These are phyloP conservation scores for Malassezia brasiliensis DNA, from an alignment of 1,284 basidiomycete species.

Conservation along the genomic window DNA sequence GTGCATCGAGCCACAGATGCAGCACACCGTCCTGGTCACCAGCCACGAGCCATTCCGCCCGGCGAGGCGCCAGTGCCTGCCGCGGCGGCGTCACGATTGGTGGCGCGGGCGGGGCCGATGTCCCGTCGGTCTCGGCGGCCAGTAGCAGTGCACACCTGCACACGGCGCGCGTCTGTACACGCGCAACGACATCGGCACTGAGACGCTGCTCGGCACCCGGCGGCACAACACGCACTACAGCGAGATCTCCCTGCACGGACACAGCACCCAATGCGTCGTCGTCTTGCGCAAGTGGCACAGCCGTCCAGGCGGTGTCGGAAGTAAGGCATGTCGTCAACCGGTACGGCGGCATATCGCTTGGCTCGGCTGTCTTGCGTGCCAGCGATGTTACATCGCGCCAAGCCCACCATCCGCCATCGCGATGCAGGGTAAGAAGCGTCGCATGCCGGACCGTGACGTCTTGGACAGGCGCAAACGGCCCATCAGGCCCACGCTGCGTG, in stretches of 20 bases:
- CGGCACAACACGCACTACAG: neutral
- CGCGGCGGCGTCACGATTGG: neutral
- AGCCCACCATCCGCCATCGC: constrained; percentile 5
- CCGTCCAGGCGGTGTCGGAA: neutral
- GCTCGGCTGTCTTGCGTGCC: neutral
- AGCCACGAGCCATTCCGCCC: constrained; percentile 1
- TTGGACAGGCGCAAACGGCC: constrained; percentile 3
- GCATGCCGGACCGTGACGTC: neutral
- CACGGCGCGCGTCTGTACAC: neutral
- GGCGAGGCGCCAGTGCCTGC: neutral
- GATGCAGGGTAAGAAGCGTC: constrained; percentile 3
- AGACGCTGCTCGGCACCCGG: neutral
- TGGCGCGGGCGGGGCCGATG: neutral
- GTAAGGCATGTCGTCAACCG: neutral
- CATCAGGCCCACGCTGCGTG: neutral
- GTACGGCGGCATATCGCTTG: neutral
- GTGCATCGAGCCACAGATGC: constrained; percentile 1
- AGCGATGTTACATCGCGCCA: neutral
- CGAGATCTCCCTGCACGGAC: neutral
- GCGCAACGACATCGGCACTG: neutral
- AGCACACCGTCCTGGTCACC: constrained; percentile 9
- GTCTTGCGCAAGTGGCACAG: neutral
- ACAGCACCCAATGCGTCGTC: neutral
- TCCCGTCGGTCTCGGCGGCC: neutral
- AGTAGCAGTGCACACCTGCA: constrained; percentile 12